These are phyloP conservation scores for Sugiyamaella paludigena DNA, from an alignment of 1,139 yeast species.

Conservation along the genomic window DNA sequence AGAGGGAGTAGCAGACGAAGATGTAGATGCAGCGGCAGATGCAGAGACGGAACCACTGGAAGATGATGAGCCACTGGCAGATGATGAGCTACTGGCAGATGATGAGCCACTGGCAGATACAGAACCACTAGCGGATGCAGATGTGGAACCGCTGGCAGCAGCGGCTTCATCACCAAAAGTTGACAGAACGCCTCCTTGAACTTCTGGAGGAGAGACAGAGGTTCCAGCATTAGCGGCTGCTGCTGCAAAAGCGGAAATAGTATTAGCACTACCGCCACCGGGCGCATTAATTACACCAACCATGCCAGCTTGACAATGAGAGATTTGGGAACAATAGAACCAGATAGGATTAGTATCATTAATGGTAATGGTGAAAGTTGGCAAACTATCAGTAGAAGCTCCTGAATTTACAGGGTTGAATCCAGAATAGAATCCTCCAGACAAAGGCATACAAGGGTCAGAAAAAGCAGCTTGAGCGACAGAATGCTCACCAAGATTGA, in stretches of 20 bases:
- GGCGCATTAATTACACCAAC: conserved; percentile 26
- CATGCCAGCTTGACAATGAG: conserved; percentile 26
- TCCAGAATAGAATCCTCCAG: conserved; percentile 22
- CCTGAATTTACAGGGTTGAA: conserved; percentile 13
- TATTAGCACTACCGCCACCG: conserved; percentile 6
- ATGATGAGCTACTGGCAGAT: neutral
- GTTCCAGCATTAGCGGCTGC: conserved; percentile 13
- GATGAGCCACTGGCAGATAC: neutral
- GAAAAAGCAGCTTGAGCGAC: conserved; percentile 22
- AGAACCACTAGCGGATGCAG: too few relatives aligned
- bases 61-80: too few relatives aligned
- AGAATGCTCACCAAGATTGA: conserved; percentile 20
- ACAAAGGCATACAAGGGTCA: conserved; percentile 21
- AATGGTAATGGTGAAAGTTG: conserved; percentile 18
- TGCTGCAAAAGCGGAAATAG: conserved; percentile 13
- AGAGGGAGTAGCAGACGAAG: neutral
- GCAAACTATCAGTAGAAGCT: neutral
- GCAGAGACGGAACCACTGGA: too few relatives aligned
- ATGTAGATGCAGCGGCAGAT: too few relatives aligned
- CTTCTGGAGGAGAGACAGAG: conserved; percentile 5
- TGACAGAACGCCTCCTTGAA: conserved; percentile 9
- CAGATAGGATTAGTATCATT: conserved; percentile 24
- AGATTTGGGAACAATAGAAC: conserved; percentile 25
- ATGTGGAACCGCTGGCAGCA: too few relatives aligned
- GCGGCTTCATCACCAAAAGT: conserved; percentile 1